Evolutionary conservation across 371 early-diverging fungal genomes (phyloP).

Genomic region (Rhizopus arrhizus): DNA sequence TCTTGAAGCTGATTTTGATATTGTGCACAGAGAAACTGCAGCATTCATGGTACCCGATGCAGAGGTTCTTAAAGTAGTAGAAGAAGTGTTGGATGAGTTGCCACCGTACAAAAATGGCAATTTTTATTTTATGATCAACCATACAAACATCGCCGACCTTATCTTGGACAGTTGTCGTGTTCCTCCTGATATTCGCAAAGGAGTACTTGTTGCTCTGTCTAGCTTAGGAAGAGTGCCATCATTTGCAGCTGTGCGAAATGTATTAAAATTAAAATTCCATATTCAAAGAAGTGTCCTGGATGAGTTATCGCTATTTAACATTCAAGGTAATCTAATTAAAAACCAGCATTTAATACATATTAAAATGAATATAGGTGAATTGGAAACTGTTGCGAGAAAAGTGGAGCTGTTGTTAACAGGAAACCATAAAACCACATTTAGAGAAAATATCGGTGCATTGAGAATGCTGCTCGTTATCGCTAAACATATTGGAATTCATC

Average conservation of each 20-base stretch:
- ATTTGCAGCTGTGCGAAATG: conserved; percentile 65
- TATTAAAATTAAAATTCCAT: conserved; percentile 61
- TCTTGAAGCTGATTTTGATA: conserved; percentile 90
- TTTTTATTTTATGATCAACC: conserved; percentile 62
- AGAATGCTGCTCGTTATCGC: conserved; percentile 52
- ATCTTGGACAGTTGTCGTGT: conserved; percentile 68
- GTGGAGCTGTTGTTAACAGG: conserved; percentile 65
- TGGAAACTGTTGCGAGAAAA: conserved; percentile 52
- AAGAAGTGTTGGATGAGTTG: conserved; percentile 81
- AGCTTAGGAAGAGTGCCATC: conserved; percentile 62
- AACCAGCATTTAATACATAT: neutral
- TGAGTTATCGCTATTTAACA: conserved; percentile 67
- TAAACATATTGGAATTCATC: conserved; percentile 64
- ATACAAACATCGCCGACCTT: conserved; percentile 61
- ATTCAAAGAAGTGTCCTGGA: conserved; percentile 66
- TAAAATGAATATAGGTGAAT: conserved; percentile 40
- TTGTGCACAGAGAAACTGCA: conserved; percentile 69
- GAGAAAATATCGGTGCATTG: conserved; percentile 55
- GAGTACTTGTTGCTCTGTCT: conserved; percentile 59
- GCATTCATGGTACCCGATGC: conserved; percentile 82
- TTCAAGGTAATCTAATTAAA: conserved; percentile 42
- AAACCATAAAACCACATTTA: conserved; percentile 47
- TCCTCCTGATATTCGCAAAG: conserved; percentile 57
- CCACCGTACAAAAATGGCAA: conserved; percentile 67
- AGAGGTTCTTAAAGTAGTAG: conserved; percentile 85